These are phyloP conservation scores for Herpetospermum pedunculosum DNA, from an alignment of 306 rosid species.

Conservation along the genomic window DNA sequence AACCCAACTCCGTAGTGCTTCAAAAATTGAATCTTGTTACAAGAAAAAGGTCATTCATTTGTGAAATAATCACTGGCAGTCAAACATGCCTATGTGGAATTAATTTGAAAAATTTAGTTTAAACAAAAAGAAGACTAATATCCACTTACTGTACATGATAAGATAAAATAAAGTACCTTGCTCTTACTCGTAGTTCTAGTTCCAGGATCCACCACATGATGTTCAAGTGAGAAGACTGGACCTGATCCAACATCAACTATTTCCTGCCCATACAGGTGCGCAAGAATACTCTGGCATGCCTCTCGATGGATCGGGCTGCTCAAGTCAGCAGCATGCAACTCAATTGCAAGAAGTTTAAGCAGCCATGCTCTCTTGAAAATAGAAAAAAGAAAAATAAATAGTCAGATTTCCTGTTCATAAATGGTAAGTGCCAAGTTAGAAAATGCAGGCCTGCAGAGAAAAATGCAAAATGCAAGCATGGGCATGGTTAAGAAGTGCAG, in stretches of 20 bases:
- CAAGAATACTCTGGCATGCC: slow-evolving; percentile 60
- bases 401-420: neutral
- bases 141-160: neutral
- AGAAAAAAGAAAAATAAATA: neutral
- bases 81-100: neutral
- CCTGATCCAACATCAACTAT: slow-evolving; percentile 33
- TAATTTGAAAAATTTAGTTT: neutral
- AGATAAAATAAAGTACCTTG: slow-evolving; percentile 40
- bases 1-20: neutral
- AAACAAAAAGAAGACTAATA: neutral
- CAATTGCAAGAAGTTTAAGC: slow-evolving; percentile 69
- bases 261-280: slow-evolving; percentile 57
- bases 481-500: neutral
- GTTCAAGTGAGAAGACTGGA: slow-evolving; percentile 23
- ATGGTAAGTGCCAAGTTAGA: neutral
- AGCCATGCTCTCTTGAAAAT: slow-evolving; percentile 78
- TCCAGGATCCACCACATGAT: slow-evolving; percentile 38
- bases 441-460: neutral
- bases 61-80: neutral
- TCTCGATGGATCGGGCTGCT: slow-evolving; percentile 58
- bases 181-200: slow-evolving; percentile 56
- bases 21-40: neutral
- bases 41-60: neutral
- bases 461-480: neutral
- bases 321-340: slow-evolving; percentile 75